Base-by-base conservation (phyloP, 108 stramenopile genomes). In the Cylindrotheca fusiformis region DNA sequence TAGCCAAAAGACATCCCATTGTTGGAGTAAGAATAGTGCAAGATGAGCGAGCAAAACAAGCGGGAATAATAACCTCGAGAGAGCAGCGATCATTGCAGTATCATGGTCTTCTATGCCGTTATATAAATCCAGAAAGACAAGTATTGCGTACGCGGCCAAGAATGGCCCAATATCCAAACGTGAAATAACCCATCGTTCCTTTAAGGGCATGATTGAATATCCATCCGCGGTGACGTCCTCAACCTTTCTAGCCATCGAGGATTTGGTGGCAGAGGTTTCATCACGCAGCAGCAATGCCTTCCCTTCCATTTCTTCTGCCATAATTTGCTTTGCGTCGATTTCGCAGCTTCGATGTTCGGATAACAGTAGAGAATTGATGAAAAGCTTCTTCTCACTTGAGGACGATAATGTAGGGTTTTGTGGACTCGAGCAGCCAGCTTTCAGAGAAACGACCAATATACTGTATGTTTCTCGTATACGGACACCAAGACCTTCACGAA, bases 81-180 rank as follows among this genome's bases (percentile, higher is more conserved):
- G 23, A 12, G 47, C 24, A 23, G 28, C 20, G 12, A 31, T 6
- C 19, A 19, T 22, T 48, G 46, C 1, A 2, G n/a, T 2, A 26
- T 51, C 10, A 24, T 53, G n/a, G 12, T 46, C 12, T 3, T 48
- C 19, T 1, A 41, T 10, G 2, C 65, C 20, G 21, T 49, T 19
- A 26, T 26, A 29, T 4, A 47, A 17, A 68, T 82, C 83, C 21
- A 71, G 1, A 10, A 32, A 25, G 1, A 88, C 62, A 14, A 84
- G 55, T n/a, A 72, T 4, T 19, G 55, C 30, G 29, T 88, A 88
- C 3, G 48, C 36, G 20, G 78, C 22, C 0, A 80, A 25, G 49
- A 85, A 88, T 12, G 87, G 84, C 29, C 54, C 54, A 3, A 83
- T 68, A 55, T 88, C 87, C 32, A 83, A 66, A 63, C 86, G 67